Percentiles rank a stretch among this genome's conserved stretches.
Evolutionary conservation across 805 yeast species (phyloP).

Genomic region (Nakazawaea molendinolei): DNA sequence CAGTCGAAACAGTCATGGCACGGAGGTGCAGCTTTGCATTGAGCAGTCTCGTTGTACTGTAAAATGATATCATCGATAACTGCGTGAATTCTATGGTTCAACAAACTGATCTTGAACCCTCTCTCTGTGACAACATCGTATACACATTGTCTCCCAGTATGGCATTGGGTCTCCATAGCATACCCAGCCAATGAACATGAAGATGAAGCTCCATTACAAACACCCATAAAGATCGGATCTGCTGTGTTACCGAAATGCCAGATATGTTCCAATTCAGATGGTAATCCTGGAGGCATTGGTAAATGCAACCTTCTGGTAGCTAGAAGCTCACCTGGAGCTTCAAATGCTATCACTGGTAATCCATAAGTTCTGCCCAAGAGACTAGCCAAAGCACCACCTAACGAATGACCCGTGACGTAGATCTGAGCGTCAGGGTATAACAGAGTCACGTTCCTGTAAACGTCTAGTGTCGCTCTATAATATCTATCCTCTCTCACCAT

Average conservation of each 20-base stretch:
- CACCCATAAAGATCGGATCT: slow-evolving; percentile 95
- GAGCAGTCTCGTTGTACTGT: slow-evolving; percentile 70
- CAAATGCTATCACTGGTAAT: slow-evolving; percentile 81
- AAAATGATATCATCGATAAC: slow-evolving; percentile 77
- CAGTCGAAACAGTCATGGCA: slow-evolving; percentile 90
- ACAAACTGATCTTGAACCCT: slow-evolving; percentile 86
- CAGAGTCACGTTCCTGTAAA: slow-evolving; percentile 63
- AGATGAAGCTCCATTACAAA: slow-evolving; percentile 89
- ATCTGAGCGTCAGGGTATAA: slow-evolving; percentile 61
- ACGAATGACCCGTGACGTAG: slow-evolving; percentile 93
- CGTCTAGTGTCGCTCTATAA: slow-evolving; percentile 70
- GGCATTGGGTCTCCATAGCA: slow-evolving; percentile 96
- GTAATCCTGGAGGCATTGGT: slow-evolving; percentile 89
- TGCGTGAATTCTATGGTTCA: slow-evolving; percentile 85
- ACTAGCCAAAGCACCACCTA: slow-evolving; percentile 84
- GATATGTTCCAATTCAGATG: slow-evolving; percentile 68
- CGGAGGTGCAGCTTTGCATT: slow-evolving; percentile 68
- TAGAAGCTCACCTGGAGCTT: slow-evolving; percentile 87
- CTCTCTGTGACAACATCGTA: slow-evolving; percentile 85
- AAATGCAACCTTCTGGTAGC: slow-evolving; percentile 81
- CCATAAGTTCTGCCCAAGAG: slow-evolving; percentile 87
- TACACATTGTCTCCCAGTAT: slow-evolving; percentile 78
- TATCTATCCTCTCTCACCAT: slow-evolving; percentile 70
- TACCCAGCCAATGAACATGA: slow-evolving; percentile 89
- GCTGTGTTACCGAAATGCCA: slow-evolving; percentile 98